Evolutionary conservation across 179 eudicot species (phyloP).

Genomic region (Patellifolia procumbens): DNA sequence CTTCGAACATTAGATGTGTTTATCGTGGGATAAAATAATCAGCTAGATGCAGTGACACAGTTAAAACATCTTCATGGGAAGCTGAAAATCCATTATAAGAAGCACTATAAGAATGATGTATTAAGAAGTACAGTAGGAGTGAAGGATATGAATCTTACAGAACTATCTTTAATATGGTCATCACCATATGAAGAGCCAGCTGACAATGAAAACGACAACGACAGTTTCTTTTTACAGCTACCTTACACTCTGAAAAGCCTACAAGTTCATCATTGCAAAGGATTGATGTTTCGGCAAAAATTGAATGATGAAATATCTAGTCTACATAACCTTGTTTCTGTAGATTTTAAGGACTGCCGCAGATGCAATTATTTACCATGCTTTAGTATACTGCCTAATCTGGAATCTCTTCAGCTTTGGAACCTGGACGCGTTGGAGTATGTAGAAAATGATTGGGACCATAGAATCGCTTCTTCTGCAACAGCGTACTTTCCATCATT

Average conservation of each 20-base stretch:
- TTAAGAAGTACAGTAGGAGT: too few species aligned
- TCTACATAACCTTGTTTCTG: not conserved
- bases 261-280: not conserved
- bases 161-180: not conserved
- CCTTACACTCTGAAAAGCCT: not conserved
- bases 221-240: not conserved
- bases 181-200: not conserved
- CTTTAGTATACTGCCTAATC: conserved; percentile 1
- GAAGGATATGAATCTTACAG: not conserved
- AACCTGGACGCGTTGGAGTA: too few species aligned
- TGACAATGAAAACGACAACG: not conserved
- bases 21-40: conserved; percentile 15
- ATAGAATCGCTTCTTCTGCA: too few species aligned
- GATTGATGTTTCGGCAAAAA: not conserved
- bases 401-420: too few species aligned
- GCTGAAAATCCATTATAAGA: not conserved
- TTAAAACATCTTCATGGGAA: conserved; percentile 1
- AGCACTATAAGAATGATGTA: not conserved
- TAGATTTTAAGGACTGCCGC: not conserved
- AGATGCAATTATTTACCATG: not conserved
- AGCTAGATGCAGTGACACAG: not conserved
- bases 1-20: conserved; percentile 18
- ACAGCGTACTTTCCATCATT: too few species aligned
- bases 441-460: too few species aligned
- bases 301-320: not conserved